Percentiles rank a stretch among this genome's conserved stretches.
phyloP scores from a whole-genome alignment of 805 yeast species.

The Ogataea parapolymorpha region DNA sequence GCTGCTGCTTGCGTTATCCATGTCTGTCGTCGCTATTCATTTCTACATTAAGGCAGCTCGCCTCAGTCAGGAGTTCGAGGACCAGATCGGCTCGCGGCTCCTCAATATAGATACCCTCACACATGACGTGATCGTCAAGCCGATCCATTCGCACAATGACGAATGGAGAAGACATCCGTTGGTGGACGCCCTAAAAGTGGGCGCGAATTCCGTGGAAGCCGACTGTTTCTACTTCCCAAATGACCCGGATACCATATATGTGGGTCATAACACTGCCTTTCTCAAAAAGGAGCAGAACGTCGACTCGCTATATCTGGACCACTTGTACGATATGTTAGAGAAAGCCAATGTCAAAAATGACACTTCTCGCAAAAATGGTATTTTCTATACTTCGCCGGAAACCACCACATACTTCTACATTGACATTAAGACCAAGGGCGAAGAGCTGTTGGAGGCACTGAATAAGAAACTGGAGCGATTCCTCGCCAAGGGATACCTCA shows the following conservation, averaged over 20 bases:
- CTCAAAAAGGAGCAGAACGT: slow-evolving; percentile 44
- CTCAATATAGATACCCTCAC: slow-evolving; percentile 19
- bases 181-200: slow-evolving; percentile 50
- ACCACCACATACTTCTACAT: slow-evolving; percentile 55
- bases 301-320: slow-evolving; percentile 49
- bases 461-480: slow-evolving; percentile 44
- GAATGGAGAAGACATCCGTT: slow-evolving; percentile 61
- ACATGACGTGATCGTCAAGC: slow-evolving; percentile 26
- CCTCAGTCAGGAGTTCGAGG: slow-evolving; percentile 10
- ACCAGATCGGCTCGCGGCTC: slow-evolving; percentile 3
- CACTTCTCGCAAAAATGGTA: slow-evolving; percentile 29
- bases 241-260: slow-evolving; percentile 38
- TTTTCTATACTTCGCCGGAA: slow-evolving; percentile 42
- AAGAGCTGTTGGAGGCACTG: slow-evolving; percentile 41
- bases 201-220: slow-evolving; percentile 61
- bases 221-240: slow-evolving; percentile 52
- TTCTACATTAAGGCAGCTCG: slow-evolving; percentile 9
- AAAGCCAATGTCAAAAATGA: slow-evolving; percentile 37
- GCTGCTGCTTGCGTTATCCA: slow-evolving; percentile 7
- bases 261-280: slow-evolving; percentile 56
- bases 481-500: slow-evolving; percentile 45
- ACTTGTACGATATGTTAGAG: slow-evolving; percentile 45
- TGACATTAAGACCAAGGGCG: slow-evolving; percentile 52
- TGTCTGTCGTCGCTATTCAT: slow-evolving; percentile 9
- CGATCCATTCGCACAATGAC: slow-evolving; percentile 67